phyloP scores from a whole-genome alignment of 1,284 basidiomycete genomes.

The Cryptococcus deneoformans region DNA sequence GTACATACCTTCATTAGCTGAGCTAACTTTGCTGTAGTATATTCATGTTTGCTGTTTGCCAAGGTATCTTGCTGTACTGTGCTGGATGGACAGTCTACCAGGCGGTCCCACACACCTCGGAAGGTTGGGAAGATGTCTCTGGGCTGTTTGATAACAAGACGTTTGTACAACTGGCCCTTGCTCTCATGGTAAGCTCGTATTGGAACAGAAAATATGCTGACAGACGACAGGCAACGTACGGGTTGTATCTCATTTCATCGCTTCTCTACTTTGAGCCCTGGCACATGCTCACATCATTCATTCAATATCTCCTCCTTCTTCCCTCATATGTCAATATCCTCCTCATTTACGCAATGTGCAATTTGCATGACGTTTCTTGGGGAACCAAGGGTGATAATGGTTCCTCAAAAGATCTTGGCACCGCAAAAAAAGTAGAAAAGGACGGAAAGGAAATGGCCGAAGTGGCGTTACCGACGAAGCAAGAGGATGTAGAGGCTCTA shows the following conservation, averaged over 20 bases:
- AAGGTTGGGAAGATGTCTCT: conserved; percentile 67
- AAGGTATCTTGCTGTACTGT: conserved; percentile 63
- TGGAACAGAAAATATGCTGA: conserved; percentile 7
- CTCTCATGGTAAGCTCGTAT: conserved; percentile 27
- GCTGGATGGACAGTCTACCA: conserved; percentile 83
- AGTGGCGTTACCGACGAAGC: conserved; percentile 72
- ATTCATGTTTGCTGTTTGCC: conserved; percentile 44
- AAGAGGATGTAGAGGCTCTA: conserved; percentile 80
- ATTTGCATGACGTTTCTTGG: conserved; percentile 55
- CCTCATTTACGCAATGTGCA: conserved; percentile 66
- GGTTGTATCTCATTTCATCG: conserved; percentile 80
- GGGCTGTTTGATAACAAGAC: conserved; percentile 63
- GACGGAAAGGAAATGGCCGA: conserved; percentile 77
- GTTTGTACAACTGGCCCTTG: conserved; percentile 67
- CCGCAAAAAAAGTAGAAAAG: conserved; percentile 78
- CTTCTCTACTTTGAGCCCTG: conserved; percentile 86
- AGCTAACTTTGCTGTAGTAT: conserved; percentile 51
- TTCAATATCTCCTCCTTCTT: conserved; percentile 51
- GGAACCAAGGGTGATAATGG: conserved; percentile 91
- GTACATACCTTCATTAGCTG: conserved; percentile 47
- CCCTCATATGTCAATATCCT: conserved; percentile 75
- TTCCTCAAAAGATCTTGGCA: conserved; percentile 76
- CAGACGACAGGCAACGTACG: conserved; percentile 67
- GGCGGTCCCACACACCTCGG: conserved; percentile 67
- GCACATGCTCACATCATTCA: conserved; percentile 90